Conservation (phyloP, 1,284 basidiomycete species). For the Sporisorium exsertum region DNA sequence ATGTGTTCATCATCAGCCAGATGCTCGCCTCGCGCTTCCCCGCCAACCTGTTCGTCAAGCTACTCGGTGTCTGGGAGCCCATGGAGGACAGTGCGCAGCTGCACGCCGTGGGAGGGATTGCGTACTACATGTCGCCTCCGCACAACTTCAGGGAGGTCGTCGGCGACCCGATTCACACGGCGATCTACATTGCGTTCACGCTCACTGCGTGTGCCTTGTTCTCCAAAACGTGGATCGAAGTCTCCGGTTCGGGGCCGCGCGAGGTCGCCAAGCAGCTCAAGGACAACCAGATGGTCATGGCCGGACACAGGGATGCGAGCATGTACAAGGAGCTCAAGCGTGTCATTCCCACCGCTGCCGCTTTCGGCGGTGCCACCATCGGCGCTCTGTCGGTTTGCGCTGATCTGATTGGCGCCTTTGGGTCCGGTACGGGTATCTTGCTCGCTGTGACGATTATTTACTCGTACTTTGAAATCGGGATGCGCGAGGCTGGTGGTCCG, state of each 20-base stretch:
- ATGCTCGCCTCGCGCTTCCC: slow-evolving; percentile 92
- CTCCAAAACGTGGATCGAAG: slow-evolving; percentile 99
- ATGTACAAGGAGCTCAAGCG: slow-evolving; percentile 99
- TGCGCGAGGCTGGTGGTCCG: slow-evolving; percentile 72
- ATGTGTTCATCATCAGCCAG: slow-evolving; percentile 95
- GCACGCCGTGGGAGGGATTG: slow-evolving; percentile 88
- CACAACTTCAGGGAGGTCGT: slow-evolving; percentile 88
- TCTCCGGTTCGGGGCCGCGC: slow-evolving; percentile 92
- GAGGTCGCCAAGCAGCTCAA: slow-evolving; percentile 98
- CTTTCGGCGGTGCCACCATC: slow-evolving; percentile 94
- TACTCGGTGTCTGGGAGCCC: slow-evolving; percentile 97
- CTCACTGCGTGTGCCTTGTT: slow-evolving; percentile 94
- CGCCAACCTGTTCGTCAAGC: slow-evolving; percentile 85
- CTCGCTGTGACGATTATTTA: slow-evolving; percentile 99
- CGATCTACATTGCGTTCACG: slow-evolving; percentile 91
- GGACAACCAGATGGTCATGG: slow-evolving; percentile 99
- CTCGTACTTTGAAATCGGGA: slow-evolving; percentile 73
- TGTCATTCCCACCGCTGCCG: slow-evolving; percentile 95
- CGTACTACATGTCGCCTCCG: slow-evolving; percentile 97
- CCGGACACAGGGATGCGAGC: slow-evolving; percentile 92
- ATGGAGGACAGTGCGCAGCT: slow-evolving; percentile 93
- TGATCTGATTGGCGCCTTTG: slow-evolving; percentile 96
- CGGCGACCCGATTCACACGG: slow-evolving; percentile 91
- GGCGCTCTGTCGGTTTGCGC: slow-evolving; percentile 92
- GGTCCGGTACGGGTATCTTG: slow-evolving; percentile 95